A percentile compares a stretch with the other conserved stretches of the same genome.
Evolutionary conservation across 495 filamentous ascomycete species (phyloP).

Genomic region (Cercophora scortea): DNA sequence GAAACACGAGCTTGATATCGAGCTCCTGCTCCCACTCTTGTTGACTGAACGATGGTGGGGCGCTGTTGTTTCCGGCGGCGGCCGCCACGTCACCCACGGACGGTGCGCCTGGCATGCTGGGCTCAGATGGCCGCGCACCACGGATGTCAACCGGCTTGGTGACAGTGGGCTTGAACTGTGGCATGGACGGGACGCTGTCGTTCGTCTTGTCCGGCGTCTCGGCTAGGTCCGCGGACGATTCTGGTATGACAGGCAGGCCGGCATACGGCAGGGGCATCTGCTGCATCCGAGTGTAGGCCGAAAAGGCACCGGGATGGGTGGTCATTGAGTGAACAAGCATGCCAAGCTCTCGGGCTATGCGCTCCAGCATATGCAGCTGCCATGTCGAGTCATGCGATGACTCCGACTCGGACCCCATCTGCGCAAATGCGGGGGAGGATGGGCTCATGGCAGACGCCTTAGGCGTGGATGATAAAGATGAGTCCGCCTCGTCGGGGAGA

Average conservation of each 20-base stretch:
- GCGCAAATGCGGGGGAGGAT: constrained; percentile 15
- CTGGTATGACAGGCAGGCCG: constrained; percentile 47
- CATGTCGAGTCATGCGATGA: constrained; percentile 46
- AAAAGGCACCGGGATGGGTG: constrained; percentile 66
- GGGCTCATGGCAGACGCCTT: constrained; percentile 20
- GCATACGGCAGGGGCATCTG: constrained; percentile 46
- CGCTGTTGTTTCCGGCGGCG: neutral
- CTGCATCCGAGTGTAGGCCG: constrained; percentile 55
- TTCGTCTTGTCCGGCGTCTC: constrained; percentile 12
- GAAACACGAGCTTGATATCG: constrained; percentile 81
- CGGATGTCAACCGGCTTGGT: constrained; percentile 21
- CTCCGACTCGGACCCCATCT: constrained; percentile 24
- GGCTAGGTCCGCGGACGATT: constrained; percentile 26
- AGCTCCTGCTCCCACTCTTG: constrained; percentile 88
- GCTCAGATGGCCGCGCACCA: constrained; percentile 10
- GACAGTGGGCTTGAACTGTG: constrained; percentile 45
- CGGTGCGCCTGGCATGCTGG: constrained; percentile 5
- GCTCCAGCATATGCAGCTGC: constrained; percentile 71
- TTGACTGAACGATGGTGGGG: constrained; percentile 33
- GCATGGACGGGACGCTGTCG: constrained; percentile 19
- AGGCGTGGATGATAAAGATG: constrained; percentile 35
- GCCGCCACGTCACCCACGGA: constrained; percentile 4
- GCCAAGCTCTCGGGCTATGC: constrained; percentile 81
- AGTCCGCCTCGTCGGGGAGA: constrained; percentile 51
- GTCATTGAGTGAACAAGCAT: constrained; percentile 74